Conservation (phyloP, 228 moss, liverwort and hornwort species). For the Sphagnum fallax region DNA sequence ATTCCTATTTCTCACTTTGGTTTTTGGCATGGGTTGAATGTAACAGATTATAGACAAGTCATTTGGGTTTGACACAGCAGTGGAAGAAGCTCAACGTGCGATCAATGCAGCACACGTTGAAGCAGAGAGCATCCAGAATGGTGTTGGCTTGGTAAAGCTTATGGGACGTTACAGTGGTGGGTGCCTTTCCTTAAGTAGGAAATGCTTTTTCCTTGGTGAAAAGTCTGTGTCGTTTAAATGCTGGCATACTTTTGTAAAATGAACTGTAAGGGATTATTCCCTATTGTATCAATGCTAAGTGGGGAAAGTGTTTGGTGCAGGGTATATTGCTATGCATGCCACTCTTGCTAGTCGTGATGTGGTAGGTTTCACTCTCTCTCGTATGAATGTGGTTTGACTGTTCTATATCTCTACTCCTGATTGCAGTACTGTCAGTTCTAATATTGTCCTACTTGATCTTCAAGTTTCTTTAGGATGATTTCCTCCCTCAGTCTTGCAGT, state of each 20-base stretch:
- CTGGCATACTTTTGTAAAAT: no score
- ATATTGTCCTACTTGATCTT: no score
- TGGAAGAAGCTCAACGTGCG: constrained; percentile 94
- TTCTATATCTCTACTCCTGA: no score
- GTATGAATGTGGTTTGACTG: no score
- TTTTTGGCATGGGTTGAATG: neutral
- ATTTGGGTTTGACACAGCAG: constrained; percentile 93
- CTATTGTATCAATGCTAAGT: no score
- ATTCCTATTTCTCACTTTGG: no score
- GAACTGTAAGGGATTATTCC: no score
- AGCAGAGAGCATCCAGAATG: constrained; percentile 84
- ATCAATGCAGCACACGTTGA: constrained; percentile 96
- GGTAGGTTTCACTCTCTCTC: constrained; percentile 26
- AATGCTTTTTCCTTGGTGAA: no score
- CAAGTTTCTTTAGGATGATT: no score
- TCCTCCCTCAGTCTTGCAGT: no score
- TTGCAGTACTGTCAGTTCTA: no score
- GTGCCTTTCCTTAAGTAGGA: neutral
- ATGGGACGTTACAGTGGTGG: constrained; percentile 97
- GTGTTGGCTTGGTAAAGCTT: constrained; percentile 88
- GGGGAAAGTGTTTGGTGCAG: constrained; percentile 23
- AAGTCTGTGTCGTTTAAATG: no score
- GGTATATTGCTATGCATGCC: constrained; percentile 97
- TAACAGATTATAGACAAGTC: constrained; percentile 87
- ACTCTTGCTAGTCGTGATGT: constrained; percentile 99